These are phyloP conservation scores for Zasmidium cellare DNA, from an alignment of 2,329 filamentous ascomycete genomes.

Conservation along the genomic window DNA sequence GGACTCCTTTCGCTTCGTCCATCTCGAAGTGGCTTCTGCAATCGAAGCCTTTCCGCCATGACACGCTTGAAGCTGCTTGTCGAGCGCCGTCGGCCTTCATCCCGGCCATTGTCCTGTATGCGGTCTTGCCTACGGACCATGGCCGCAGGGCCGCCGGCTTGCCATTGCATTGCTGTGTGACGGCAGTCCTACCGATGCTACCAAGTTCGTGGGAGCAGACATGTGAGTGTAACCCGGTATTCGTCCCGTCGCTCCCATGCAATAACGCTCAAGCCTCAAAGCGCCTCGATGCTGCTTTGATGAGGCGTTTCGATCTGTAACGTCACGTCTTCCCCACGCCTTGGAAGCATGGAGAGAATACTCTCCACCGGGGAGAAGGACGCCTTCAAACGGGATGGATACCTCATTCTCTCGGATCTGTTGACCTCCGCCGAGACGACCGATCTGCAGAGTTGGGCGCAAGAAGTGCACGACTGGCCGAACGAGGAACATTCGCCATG, in stretches of 20 bases:
- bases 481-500: conserved; percentile 22
- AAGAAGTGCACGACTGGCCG: conserved; percentile 24
- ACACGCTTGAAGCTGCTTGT: not conserved
- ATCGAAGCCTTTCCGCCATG: not conserved
- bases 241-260: not conserved
- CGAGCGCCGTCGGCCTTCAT: not conserved
- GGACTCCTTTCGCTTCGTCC: not conserved
- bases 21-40: not conserved
- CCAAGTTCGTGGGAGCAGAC: not conserved
- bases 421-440: conserved; percentile 21
- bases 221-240: not conserved
- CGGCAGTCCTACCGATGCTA: not conserved
- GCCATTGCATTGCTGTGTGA: not conserved
- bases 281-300: not conserved
- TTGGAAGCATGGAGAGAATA: conserved; percentile 1
- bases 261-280: not conserved
- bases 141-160: not conserved
- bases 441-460: conserved; percentile 23
- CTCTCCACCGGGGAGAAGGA: conserved; percentile 23
- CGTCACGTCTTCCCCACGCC: not conserved
- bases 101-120: not conserved
- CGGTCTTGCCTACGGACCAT: not conserved
- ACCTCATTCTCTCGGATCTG: conserved; percentile 22
- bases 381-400: conserved; percentile 25
- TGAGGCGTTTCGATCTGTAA: not conserved